Base-by-base conservation (phyloP, 176 grass and related monocot genomes). In the Ampelocalamus luodianensis region DNA sequence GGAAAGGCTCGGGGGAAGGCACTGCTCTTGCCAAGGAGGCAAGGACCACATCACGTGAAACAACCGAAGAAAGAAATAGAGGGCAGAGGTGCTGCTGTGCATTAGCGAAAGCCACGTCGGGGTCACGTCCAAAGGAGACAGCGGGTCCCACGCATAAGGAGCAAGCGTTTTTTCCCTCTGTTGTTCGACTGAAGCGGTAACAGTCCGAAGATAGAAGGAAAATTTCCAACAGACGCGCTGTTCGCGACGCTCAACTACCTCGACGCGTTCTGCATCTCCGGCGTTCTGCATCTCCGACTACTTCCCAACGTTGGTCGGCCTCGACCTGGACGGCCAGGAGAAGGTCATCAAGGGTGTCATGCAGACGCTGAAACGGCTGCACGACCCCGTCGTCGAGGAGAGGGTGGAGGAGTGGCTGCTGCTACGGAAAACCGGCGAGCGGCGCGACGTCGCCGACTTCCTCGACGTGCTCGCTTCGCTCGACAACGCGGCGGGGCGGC, bases 251-350 rank as follows among this genome's bases (percentile, higher is more conserved):
- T 90, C 29, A 26, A 18, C 37, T 59, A 79, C 63, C 46, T 92
- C 16, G 85, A 87, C 58, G 76, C 87, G 13, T 87, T 92, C 64
- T 84, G 85, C n/a, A n/a, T n/a, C n/a, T n/a, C n/a, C n/a, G n/a
- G n/a, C n/a, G n/a, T n/a, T n/a, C n/a, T n/a, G n/a, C 67, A 39
- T 89, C 13, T 87, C 87, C 23, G 91, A 92, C 71, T 92, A 89
- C 85, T 60, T 90, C 44, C 87, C 91, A 38, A 34, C 24, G 54
- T 48, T 92, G n/a, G 82, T 85, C 0, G 84, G 79, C 0, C 75
- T 87, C 22, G 91, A 90, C 65, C 15, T 92, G 11, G 87, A 75
- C 16, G 87, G 91, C 22, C 87, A 90, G 44, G 87, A 92, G 84
- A 89, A 68, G 55, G 66, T 75, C 10, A 23, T 87, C 83, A 76